A percentile compares a stretch with the other conserved stretches of the same genome.
Conservation (phyloP, 1,139 yeast genomes). For the Suhomyces bolitotheri region DNA sequence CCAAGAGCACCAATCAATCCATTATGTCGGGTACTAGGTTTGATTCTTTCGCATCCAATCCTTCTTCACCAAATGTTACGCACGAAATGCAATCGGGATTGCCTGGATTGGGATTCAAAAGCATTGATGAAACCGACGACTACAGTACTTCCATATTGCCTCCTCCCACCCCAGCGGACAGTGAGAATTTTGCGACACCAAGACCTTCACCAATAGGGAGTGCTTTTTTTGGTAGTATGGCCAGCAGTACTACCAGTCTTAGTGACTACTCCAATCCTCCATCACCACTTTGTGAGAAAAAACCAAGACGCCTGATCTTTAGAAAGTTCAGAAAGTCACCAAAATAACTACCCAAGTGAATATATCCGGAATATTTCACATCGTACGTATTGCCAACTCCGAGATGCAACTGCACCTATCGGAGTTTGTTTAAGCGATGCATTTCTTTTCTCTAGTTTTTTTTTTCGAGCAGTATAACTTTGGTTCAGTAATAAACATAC, state of each 20-base stretch:
- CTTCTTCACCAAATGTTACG: constrained; percentile 3
- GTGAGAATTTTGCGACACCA: neutral
- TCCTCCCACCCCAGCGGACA: constrained; percentile 1
- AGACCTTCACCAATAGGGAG: neutral
- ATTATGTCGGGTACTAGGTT: constrained; percentile 16
- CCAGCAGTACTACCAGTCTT: constrained; percentile 3
- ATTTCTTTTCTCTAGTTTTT: no score
- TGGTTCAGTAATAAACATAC: no score
- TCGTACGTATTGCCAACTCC: no score
- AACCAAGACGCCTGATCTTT: constrained; percentile 17
- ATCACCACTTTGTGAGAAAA: constrained; percentile 2
- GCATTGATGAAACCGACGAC: constrained; percentile 4
- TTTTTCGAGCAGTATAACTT: no score
- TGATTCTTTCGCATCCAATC: constrained; percentile 14
- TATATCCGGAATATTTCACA: neutral
- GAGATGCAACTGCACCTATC: no score
- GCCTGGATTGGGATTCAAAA: constrained; percentile 3
- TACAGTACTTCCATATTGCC: constrained; percentile 2
- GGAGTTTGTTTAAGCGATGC: no score
- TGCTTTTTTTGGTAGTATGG: neutral
- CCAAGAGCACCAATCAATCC: constrained; percentile 15
- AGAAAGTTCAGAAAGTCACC: constrained; percentile 14
- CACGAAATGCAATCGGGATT: constrained; percentile 2
- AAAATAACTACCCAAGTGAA: constrained; percentile 1
- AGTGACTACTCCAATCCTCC: constrained; percentile 2